phyloP scores from a whole-genome alignment of 331 rosid species.

The Acacia pycnantha region DNA sequence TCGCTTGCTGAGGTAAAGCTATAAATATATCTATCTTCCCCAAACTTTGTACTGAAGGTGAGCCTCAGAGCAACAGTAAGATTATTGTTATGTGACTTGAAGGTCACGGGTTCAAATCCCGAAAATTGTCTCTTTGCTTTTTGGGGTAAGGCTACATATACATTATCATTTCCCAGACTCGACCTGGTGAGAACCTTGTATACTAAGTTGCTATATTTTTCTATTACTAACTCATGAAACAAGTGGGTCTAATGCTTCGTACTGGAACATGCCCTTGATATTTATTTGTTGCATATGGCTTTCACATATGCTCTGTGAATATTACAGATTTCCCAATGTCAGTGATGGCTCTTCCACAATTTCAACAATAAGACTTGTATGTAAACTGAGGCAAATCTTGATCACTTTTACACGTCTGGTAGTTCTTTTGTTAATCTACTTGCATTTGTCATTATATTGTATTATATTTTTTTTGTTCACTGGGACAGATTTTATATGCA shows the following conservation, averaged over 20 bases:
- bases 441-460: neutral
- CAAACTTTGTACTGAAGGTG: too few species aligned
- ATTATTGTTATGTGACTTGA: too few species aligned
- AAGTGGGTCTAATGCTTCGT: conserved; percentile 35
- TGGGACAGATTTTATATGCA: conserved; percentile 2
- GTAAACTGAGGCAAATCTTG: conserved; percentile 16
- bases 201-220: too few species aligned
- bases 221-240: conserved; percentile 8
- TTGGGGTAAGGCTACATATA: too few species aligned
- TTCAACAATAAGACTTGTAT: conserved; percentile 17
- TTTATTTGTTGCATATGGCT: conserved; percentile 25
- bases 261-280: conserved; percentile 16
- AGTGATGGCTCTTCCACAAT: conserved; percentile 40
- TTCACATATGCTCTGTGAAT: conserved; percentile 20
- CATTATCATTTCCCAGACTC: too few species aligned
- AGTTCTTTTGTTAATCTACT: conserved; percentile 1
- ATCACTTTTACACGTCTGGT: neutral
- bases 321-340: conserved; percentile 25
- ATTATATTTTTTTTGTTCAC: neutral
- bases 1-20: too few species aligned
- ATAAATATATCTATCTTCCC: too few species aligned
- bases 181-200: too few species aligned
- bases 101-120: too few species aligned
- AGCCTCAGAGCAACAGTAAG: too few species aligned
- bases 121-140: rapidly evolving